Evolutionary conservation across 176 grass and related monocot genomes (phyloP), one percentile per base, ranked within the genome.

Genomic region (Oryza longistaminata): DNA sequence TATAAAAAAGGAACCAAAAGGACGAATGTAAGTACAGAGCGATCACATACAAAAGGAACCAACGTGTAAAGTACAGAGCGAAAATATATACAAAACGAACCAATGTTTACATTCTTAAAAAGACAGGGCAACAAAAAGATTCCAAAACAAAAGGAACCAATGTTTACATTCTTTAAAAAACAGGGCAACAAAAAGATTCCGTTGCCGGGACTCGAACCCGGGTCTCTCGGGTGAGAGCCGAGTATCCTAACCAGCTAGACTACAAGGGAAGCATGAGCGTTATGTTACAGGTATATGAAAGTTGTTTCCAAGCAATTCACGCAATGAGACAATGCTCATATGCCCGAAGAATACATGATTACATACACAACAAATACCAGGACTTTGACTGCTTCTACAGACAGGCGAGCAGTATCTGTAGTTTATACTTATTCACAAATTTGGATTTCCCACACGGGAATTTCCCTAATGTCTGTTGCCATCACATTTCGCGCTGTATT

Each of bases 221-320:
- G 82, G 91, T 93, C 91, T 88, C 83, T 97, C 85, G 82, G 83
- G 87, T 95, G 91, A 95, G 95, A 95, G 93, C 89, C 91, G 87
- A 98, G 87, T 93, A 98, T 93, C 93, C 93, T 95, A 87, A 93
- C 91, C 96, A 98, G 68, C 91, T 93, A 98, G 91, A 97, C 90
- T 88, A 93, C 91, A 86, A 93, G 78, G 79, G 87, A 94, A 40
- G 1, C 0, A 7, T 52, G 50, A 15, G 0, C 0, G 2, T 1
- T 0, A 37, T 2, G 16, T 5, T 19, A 21, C 46, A 49, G 11
- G 12, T 6, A 42, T 9, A 42, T 42, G 0, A 48, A 4, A 13
- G 13, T 1, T 44, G 11, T 12, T 46, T 46, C 44, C 3, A 2
- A 3, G 44, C 11, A 46, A 8, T 8, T 40, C 39, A 40, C 7